Base-by-base conservation (phyloP, 306 rosid species). In the Inga oerstediana region DNA sequence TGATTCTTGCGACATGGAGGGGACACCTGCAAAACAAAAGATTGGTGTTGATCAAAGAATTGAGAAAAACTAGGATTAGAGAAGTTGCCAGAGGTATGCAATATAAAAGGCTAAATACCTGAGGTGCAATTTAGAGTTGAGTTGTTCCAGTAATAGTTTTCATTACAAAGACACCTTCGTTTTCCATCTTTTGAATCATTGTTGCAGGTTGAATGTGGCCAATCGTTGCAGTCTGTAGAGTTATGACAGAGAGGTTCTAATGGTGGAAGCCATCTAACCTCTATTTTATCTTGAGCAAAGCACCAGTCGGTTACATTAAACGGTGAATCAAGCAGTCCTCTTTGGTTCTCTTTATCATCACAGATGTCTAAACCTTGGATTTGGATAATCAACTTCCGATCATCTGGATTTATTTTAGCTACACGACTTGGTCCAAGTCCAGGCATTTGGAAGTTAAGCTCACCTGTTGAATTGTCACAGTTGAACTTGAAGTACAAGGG, bases 131-230 rank as follows among this genome's bases (percentile, higher is more conserved):
- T 59, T 22, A 79, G 44, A 58, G 10, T 79, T 37, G 35, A 22
- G 75, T 44, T 16, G 79, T 77, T 43, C 93, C 94, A 88, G 0
- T 0, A 1, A 34, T 79, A 87, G 14, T 81, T 17, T 17, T 72
- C 19, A 43, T 20, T 0, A 20, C 93, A 88, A 59, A 24, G 74
- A 67, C 90, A 86, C 69, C 83, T 88, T 1, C 7, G 54, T 19
- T 2, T 7, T 43, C 81, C 88, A 27, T 70, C 84, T 8, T 1
- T 8, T 45, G 77, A n/a, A 58, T 20, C 65, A n/a, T 9, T 59
- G 20, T 75, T 78, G 87, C 95, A 89, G 19, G 62, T 71, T 12
- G 95, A 91, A 78, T 86, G 70, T 2, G 74, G 67, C 88, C 86
- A 91, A 45, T 41, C 15, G 0, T 1, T 17, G 90, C 91, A 91